Evolutionary conservation across 352 stramenopile species (phyloP).

Genomic region (Globisporangium cylindrosporum): DNA sequence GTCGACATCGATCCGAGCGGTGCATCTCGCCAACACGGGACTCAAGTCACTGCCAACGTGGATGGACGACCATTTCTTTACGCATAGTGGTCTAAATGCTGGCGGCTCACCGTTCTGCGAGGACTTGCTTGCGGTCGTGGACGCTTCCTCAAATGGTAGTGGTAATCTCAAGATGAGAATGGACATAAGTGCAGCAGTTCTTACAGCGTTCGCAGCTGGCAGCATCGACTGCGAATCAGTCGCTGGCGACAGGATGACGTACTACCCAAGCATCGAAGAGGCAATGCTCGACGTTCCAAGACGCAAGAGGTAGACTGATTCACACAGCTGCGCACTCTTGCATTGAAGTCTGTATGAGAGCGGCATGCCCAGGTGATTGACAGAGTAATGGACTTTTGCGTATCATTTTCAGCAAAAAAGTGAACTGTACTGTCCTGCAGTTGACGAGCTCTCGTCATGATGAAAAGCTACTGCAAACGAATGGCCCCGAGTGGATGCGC

Average conservation of each 20-base stretch:
- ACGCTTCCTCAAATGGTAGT: neutral
- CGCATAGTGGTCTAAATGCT: neutral
- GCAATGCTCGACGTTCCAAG: neutral
- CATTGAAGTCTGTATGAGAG: neutral
- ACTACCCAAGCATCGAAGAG: conserved; percentile 17
- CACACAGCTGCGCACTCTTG: neutral
- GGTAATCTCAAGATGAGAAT: neutral
- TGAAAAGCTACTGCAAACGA: neutral
- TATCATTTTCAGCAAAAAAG: neutral
- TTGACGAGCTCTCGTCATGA: conserved; percentile 1
- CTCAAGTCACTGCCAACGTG: conserved; percentile 6
- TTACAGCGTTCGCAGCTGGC: conserved; percentile 4
- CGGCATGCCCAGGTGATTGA: neutral
- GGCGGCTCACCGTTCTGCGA: conserved; percentile 14
- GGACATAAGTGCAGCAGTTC: neutral
- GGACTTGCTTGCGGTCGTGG: neutral
- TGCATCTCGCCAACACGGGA: conserved; percentile 11
- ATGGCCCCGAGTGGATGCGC: neutral
- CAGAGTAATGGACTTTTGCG: neutral
- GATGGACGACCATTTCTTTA: conserved; percentile 17
- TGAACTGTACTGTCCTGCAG: neutral
- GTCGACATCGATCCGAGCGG: conserved; percentile 9
- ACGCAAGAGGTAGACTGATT: neutral
- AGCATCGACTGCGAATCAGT: conserved; percentile 4
- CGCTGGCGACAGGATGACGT: conserved; percentile 16